Evolutionary conservation across 2,329 filamentous ascomycete genomes (phyloP).

Genomic region (Geosmithia putterillii): DNA sequence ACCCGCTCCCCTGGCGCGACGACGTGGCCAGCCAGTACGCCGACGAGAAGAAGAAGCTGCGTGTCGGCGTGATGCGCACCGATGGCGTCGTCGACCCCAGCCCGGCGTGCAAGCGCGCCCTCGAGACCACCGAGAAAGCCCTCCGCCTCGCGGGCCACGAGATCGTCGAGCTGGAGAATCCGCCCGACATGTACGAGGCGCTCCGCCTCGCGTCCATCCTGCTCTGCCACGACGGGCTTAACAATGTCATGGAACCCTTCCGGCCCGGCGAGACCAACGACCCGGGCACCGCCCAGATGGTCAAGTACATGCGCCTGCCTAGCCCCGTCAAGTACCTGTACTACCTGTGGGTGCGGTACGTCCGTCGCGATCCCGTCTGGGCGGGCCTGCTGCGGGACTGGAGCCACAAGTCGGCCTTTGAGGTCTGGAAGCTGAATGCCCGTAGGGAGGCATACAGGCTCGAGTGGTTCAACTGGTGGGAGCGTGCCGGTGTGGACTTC

Average conservation of each 20-base stretch:
- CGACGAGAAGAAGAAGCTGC: conserved; percentile 46
- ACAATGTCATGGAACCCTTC: conserved; percentile 67
- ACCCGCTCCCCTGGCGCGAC: conserved; percentile 69
- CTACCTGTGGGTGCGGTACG: conserved; percentile 79
- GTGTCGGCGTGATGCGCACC: conserved; percentile 65
- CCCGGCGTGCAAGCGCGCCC: conserved; percentile 68
- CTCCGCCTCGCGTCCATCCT: conserved; percentile 68
- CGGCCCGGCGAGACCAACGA: conserved; percentile 71
- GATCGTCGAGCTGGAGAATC: conserved; percentile 43
- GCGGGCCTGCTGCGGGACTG: conserved; percentile 64
- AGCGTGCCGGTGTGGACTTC: conserved; percentile 59
- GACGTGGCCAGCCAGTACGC: conserved; percentile 45
- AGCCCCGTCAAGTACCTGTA: conserved; percentile 70
- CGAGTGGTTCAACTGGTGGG: conserved; percentile 80
- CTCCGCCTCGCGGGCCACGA: conserved; percentile 64
- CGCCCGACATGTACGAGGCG: conserved; percentile 62
- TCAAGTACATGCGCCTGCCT: conserved; percentile 60
- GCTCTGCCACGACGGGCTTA: conserved; percentile 73
- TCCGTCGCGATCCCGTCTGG: conserved; percentile 65
- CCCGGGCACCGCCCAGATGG: conserved; percentile 62
- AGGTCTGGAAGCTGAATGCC: conserved; percentile 74
- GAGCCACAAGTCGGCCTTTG: conserved; percentile 58
- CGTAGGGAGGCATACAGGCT: conserved; percentile 67
- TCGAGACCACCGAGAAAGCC: conserved; percentile 58
- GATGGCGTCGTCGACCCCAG: conserved; percentile 78